Conservation (phyloP, 768 basidiomycete genomes). For the Boletus eberwhitei region DNA sequence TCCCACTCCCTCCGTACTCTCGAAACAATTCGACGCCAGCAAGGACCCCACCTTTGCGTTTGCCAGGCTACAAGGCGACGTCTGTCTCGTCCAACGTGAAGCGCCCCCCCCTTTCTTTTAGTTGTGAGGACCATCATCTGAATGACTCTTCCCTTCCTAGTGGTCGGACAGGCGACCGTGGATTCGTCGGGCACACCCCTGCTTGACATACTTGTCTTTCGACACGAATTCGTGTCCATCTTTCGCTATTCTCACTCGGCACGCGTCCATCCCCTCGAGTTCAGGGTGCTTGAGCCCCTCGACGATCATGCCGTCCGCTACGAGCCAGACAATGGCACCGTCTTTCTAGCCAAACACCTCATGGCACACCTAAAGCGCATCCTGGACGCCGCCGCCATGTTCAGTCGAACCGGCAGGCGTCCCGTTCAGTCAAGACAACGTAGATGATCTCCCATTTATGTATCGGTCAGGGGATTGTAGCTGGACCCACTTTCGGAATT, state of each 20-base stretch:
- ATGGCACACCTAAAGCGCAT: constrained; percentile 29
- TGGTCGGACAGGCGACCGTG: constrained; percentile 14
- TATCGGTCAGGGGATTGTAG: neutral
- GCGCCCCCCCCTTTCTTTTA: too few relatives aligned
- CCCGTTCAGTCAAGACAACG: constrained; percentile 3
- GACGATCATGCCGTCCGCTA: constrained; percentile 47
- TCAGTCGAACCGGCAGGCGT: constrained; percentile 10
- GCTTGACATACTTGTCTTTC: constrained; percentile 28
- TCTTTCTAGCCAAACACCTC: constrained; percentile 52
- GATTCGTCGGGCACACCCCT: constrained; percentile 12
- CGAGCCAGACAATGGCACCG: constrained; percentile 57
- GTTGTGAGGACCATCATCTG: too few relatives aligned
- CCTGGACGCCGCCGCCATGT: constrained; percentile 23
- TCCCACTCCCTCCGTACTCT: constrained; percentile 8
- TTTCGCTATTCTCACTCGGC: constrained; percentile 55
- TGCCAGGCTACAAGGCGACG: constrained; percentile 23
- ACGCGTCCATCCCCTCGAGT: constrained; percentile 34
- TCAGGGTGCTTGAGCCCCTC: constrained; percentile 51
- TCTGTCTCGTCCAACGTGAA: constrained; percentile 31
- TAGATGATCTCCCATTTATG: constrained; percentile 3
- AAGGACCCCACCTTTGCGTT: constrained; percentile 37
- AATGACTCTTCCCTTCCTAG: neutral
- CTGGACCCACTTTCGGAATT: neutral
- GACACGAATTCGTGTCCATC: constrained; percentile 61
- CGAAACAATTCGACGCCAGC: constrained; percentile 11